Conservation (phyloP, 345 rosid genomes). For the Eucalyptus sp. region DNA sequence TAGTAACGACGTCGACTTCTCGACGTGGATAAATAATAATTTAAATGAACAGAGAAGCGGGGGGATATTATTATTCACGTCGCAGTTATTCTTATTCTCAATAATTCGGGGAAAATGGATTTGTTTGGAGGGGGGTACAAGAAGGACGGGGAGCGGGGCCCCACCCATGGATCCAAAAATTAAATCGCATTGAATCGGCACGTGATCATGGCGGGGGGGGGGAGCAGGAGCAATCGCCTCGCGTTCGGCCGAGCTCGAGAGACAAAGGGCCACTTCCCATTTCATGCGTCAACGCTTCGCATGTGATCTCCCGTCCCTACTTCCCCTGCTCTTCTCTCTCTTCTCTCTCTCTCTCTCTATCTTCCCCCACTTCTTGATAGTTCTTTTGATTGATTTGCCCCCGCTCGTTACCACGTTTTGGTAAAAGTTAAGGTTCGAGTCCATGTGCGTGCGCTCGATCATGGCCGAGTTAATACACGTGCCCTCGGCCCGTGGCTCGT, state of each 20-base stretch:
- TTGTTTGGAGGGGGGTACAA: not conserved
- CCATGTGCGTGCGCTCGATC: not conserved
- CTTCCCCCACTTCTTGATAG: not conserved
- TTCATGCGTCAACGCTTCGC: constrained; percentile 5
- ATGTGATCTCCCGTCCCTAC: constrained; percentile 3
- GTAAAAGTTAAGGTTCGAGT: not conserved
- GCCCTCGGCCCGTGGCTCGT: not conserved
- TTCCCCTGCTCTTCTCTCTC: not conserved
- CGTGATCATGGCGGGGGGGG: not conserved
- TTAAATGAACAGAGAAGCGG: not conserved
- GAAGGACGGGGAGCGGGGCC: not conserved
- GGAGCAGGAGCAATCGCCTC: not conserved
- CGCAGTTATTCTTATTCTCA: not conserved
- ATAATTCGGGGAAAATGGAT: not conserved
- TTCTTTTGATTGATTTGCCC: not conserved
- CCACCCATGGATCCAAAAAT: not conserved
- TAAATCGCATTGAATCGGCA: not conserved
- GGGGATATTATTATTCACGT: not conserved
- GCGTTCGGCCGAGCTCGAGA: not conserved
- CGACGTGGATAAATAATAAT: not conserved
- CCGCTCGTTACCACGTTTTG: not conserved
- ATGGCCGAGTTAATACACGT: not conserved
- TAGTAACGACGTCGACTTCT: not conserved
- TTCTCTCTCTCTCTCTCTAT: not conserved
- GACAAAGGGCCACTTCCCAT: not conserved